Conservation (phyloP, 176 grass and related monocot species). For the Dendrocalamus sinicus region DNA sequence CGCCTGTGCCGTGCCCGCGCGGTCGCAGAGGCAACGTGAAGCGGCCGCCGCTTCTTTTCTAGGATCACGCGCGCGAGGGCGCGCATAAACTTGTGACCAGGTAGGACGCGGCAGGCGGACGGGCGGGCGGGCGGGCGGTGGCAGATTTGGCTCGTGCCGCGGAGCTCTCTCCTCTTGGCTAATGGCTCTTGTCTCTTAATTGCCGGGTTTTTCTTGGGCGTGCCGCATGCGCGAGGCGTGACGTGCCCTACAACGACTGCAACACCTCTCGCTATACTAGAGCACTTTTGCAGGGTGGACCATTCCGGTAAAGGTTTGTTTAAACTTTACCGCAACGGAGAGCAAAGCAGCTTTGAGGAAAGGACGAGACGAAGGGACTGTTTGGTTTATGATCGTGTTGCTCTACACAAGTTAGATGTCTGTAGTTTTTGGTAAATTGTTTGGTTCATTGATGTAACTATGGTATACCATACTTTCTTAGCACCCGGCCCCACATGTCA, state of each 20-base stretch:
- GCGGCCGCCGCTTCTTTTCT: neutral
- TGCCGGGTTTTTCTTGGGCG: too few relatives aligned
- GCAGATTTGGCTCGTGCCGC: neutral
- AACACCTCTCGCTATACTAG: too few relatives aligned
- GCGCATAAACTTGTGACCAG: neutral
- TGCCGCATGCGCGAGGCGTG: neutral
- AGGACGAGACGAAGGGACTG: neutral
- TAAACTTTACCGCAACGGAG: neutral
- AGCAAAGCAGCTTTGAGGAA: constrained; percentile 22
- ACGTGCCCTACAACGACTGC: too few relatives aligned
- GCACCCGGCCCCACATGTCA: too few relatives aligned
- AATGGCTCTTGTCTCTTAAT: neutral
- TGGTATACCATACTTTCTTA: too few relatives aligned
- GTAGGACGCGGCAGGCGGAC: neutral
- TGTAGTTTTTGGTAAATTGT: too few relatives aligned
- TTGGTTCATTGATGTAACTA: too few relatives aligned
- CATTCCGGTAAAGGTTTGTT: neutral
- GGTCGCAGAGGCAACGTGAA: neutral
- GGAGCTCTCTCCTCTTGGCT: neutral
- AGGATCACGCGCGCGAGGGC: neutral
- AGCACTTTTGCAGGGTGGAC: constrained; percentile 8
- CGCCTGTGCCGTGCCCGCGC: neutral
- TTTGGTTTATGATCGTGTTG: too few relatives aligned
- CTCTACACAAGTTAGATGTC: too few relatives aligned
- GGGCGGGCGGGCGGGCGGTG: too few relatives aligned